Evolutionary conservation across 2,329 filamentous ascomycete genomes (phyloP), one percentile per base, ranked within the genome.

Genomic region (Botryotinia globosa): DNA sequence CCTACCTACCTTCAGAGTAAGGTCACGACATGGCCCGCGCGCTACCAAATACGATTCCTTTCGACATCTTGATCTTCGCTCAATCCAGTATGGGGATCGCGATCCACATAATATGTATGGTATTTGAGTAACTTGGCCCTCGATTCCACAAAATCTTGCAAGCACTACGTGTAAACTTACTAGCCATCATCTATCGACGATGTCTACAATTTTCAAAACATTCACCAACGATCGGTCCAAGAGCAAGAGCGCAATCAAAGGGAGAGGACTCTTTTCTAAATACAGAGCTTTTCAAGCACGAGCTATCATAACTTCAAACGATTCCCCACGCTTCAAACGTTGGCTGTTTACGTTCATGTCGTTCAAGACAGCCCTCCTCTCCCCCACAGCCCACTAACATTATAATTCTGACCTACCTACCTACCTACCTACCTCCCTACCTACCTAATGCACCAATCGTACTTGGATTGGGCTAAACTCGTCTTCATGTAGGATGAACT

Each of bases 41-140:
- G 34, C 65, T 58, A 68, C 65, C 25, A 18, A 44, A 68, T 32
- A 68, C 65, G 65, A 68, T 32, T 58, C 25, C 48, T 68, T 66
- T n/a, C 32, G 22, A 54, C 34, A 54, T n/a, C 34, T 67, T 34
- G 64, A 20, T 51, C 29, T 29, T 37, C 32, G 22, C 22, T 37
- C 44, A 34, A 51, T 20, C 20, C 34, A 20, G n/a, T 9, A 25
- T 66, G 44, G 18, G 16, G 44, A 66, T 51, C 64, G 29, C 34
- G 32, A 25, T 48, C 45, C 64, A 54, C 32, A 66, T 22, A 34
- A 66, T 18, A 51, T 22, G 25, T 18, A 51, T 22, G 25, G 44
- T n/a, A 29, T 42, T 39, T 44, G 6, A 25, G 44, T 48, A 22
- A 14, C 10, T 18, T 25, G 34, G 22, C 58, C 58, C 34, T 39